Evolutionary conservation across 257 asterid species (phyloP), one percentile per base, ranked within the genome.

Genomic region (Sherardia arvensis): DNA sequence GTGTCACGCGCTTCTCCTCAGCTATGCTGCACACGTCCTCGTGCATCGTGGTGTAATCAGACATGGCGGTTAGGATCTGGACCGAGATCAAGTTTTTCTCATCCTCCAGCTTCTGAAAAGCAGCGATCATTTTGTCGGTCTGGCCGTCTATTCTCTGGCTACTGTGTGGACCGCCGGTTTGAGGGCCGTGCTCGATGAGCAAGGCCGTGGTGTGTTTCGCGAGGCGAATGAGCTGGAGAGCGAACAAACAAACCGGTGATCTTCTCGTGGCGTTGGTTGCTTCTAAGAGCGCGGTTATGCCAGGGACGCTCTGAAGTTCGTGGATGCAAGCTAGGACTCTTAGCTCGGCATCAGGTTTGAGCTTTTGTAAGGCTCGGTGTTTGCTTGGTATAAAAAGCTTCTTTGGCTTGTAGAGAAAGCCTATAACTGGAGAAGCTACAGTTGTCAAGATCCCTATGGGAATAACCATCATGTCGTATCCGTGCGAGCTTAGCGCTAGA

Each of bases 301-400:
- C 75, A 17, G 71, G 56, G 20, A 66, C 67, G 11, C 62, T 71
- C 21, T 71, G 75, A 5, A 71, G 23, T 36, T 71, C 71, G 15
- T 71, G 67, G 25, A 71, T 68, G 34, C 80, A 53, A 2, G 80
- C 54, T 1, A 76, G 66, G 30, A 76, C 54, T 32, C 70, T 64
- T 5, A 71, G 71, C 68, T 76, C 73, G n/a, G 55, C 38, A 30
- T 40, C 71, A 12, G 68, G 60, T 43, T 59, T 71, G 28, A 71
- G 49, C 45, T 65, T 59, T 40, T 48, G 71, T 21, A 71, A 59
- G 43, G 64, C 15, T 58, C 67, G 58, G 28, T 34, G 66, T 18
- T 65, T 67, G 70, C 75, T 65, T 9, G 75, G 71, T 28, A 64
- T 49, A 58, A 71, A 65, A 43, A 25, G 58, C 48, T 47, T 65